These are phyloP conservation scores for Oryza officinalis DNA, from an alignment of 176 grass and related monocot species.

Conservation along the genomic window DNA sequence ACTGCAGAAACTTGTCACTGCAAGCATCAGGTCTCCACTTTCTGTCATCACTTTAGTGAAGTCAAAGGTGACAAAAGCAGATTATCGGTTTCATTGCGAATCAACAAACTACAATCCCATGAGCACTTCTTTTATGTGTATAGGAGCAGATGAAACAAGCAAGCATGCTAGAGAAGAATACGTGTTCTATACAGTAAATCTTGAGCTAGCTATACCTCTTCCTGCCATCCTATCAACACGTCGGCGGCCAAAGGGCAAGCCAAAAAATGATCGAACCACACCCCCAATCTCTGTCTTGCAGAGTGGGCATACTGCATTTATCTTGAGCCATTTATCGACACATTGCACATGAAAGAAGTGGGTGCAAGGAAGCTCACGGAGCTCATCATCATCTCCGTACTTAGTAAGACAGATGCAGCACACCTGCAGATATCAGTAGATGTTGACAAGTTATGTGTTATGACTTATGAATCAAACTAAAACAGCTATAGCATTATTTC, in stretches of 20 bases:
- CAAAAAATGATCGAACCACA: conserved; percentile 39
- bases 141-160: conserved; percentile 4
- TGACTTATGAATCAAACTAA: background rate
- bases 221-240: conserved; percentile 56
- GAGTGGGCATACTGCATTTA: conserved; percentile 92
- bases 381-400: conserved; percentile 78
- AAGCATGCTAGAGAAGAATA: background rate
- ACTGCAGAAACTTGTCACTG: conserved; percentile 8
- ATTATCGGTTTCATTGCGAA: background rate
- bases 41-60: background rate
- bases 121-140: conserved; percentile 24
- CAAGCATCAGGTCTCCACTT: conserved; percentile 16
- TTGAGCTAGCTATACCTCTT: conserved; percentile 52
- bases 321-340: conserved; percentile 98
- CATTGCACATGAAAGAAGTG: conserved; percentile 94
- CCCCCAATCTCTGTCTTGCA: conserved; percentile 85
- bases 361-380: conserved; percentile 80
- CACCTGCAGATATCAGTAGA: conserved; percentile 52
- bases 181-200: conserved; percentile 52
- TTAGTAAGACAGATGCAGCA: conserved; percentile 97
- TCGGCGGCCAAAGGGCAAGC: conserved; percentile 64
- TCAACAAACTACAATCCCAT: conserved; percentile 11
- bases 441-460: background rate
- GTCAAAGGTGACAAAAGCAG: background rate
- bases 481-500: background rate